These are phyloP conservation scores for Brettanomyces custersianus DNA, from an alignment of 805 yeast species.

Conservation along the genomic window DNA sequence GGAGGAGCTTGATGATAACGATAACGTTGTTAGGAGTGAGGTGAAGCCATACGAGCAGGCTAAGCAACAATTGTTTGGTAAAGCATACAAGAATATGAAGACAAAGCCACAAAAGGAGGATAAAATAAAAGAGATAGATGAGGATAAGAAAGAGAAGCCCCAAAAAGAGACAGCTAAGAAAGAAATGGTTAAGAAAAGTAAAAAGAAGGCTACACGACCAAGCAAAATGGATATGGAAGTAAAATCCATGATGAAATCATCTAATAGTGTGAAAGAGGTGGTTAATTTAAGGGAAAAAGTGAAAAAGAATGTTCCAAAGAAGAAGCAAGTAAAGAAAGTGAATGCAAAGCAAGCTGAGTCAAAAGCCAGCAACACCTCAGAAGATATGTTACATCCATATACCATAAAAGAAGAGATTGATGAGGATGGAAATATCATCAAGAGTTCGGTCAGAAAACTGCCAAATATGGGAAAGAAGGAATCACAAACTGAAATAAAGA, in stretches of 20 bases:
- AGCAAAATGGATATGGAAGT: background rate
- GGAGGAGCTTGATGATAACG: slow-evolving; percentile 83
- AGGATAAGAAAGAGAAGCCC: background rate
- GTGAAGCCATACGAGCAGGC: slow-evolving; percentile 28
- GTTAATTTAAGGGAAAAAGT: background rate
- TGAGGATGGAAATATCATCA: slow-evolving; percentile 62
- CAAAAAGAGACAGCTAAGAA: background rate
- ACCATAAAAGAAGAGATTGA: slow-evolving; percentile 76
- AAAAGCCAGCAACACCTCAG: background rate
- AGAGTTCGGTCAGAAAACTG: slow-evolving; percentile 29
- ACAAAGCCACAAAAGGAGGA: background rate
- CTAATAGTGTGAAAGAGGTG: background rate
- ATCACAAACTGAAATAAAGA: slow-evolving; percentile 6
- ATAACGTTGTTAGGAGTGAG: slow-evolving; percentile 43
- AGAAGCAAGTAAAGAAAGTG: slow-evolving; percentile 16
- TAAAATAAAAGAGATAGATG: background rate
- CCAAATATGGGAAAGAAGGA: slow-evolving; percentile 10
- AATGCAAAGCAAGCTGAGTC: background rate
- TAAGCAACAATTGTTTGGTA: slow-evolving; percentile 3
- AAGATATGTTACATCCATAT: slow-evolving; percentile 26
- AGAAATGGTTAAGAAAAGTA: background rate
- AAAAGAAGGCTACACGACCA: background rate
- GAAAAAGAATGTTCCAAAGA: background rate
- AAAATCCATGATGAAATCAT: too few relatives aligned
- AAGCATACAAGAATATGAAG: background rate